Evolutionary conservation across 2,329 filamentous ascomycete species (phyloP).

Genomic region (Colletotrichum simmondsii): DNA sequence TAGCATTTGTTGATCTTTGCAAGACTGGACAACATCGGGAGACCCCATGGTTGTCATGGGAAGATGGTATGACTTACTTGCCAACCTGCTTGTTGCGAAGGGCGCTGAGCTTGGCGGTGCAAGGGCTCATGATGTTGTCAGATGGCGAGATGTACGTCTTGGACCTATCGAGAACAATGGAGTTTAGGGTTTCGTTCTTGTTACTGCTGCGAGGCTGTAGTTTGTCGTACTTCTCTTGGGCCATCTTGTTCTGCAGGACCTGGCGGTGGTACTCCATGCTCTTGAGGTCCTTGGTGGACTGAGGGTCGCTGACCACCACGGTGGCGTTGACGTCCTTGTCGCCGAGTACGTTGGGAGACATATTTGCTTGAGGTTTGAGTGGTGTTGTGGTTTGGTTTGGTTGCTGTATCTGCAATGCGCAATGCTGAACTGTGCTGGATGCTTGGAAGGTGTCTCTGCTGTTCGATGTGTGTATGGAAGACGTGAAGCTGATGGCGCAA

Average conservation of each 20-base stretch:
- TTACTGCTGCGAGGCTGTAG: background rate
- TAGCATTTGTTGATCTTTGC: background rate
- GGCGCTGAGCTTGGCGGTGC: conserved; percentile 83
- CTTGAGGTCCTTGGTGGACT: conserved; percentile 62
- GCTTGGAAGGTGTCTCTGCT: background rate
- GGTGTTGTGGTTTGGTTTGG: background rate
- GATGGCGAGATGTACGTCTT: conserved; percentile 82
- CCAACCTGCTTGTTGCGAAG: conserved; percentile 83
- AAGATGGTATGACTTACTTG: conserved; percentile 68
- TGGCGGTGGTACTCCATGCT: conserved; percentile 84
- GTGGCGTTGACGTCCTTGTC: conserved; percentile 74
- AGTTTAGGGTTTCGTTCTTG: conserved; percentile 24
- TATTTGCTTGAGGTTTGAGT: conserved; percentile 42
- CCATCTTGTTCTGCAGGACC: conserved; percentile 78
- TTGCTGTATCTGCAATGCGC: background rate
- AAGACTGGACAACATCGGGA: background rate
- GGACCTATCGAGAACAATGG: conserved; percentile 41
- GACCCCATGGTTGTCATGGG: too few species aligned
- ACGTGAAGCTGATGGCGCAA: background rate
- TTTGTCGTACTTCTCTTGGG: conserved; percentile 68
- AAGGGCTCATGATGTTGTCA: conserved; percentile 90
- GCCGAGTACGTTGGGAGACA: conserved; percentile 71
- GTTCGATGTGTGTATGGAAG: background rate
- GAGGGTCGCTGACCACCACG: conserved; percentile 45
- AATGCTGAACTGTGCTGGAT: conserved; percentile 2